Percentiles rank a stretch among this genome's conserved stretches.
Evolutionary conservation across 2,329 filamentous ascomycete species (phyloP).

Genomic region (Arachnopeziza araneosa): DNA sequence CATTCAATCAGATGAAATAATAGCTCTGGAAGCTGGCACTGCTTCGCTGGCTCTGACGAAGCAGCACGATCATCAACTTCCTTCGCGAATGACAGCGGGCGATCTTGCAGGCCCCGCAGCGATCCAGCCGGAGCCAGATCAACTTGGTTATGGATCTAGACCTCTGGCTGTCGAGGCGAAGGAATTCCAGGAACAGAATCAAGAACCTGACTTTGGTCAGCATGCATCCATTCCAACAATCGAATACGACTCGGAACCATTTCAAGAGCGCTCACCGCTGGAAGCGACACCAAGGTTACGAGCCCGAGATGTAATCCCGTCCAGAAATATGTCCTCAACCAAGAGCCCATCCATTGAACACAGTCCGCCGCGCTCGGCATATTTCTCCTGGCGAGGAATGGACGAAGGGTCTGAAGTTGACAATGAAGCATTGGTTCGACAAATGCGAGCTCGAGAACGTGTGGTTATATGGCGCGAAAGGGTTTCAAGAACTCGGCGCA

Average conservation of each 20-base stretch:
- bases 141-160: neutral
- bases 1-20: neutral
- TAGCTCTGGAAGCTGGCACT: neutral
- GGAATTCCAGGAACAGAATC: neutral
- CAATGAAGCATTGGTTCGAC: conserved; percentile 9
- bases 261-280: neutral
- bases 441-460: conserved; percentile 18
- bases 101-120: neutral
- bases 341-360: neutral
- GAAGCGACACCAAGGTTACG: neutral
- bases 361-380: conserved; percentile 13
- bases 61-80: neutral
- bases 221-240: neutral
- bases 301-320: neutral
- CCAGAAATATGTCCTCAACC: neutral
- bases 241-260: neutral
- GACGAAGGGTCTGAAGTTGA: conserved; percentile 5
- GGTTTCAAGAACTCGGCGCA: conserved; percentile 14
- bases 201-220: neutral
- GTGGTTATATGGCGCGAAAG: conserved; percentile 14
- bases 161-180: neutral
- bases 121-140: neutral
- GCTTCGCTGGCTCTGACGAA: neutral
- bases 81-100: neutral
- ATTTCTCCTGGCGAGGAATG: conserved; percentile 10